phyloP scores from a whole-genome alignment of 225 moss, liverwort and hornwort species.

The Pseudisothecium myosuroides region DNA sequence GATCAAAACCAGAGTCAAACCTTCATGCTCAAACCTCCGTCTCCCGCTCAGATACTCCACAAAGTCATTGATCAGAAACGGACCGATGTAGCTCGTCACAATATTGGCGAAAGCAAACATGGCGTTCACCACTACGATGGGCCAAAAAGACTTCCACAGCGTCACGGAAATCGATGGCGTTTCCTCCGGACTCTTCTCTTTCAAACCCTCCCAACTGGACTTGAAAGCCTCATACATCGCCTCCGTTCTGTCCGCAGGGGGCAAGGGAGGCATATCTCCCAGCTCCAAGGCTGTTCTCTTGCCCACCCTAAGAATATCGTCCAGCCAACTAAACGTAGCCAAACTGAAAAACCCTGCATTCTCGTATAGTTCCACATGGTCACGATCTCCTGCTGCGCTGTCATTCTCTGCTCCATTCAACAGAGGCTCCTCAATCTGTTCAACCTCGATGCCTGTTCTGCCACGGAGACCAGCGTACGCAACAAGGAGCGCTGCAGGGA shows the following conservation, averaged over 20 bases:
- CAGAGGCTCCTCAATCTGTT: constrained; percentile 25
- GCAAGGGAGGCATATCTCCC: constrained; percentile 52
- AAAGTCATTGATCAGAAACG: constrained; percentile 69
- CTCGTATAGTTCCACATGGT: constrained; percentile 36
- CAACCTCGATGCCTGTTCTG: constrained; percentile 20
- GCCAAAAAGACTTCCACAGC: constrained; percentile 46
- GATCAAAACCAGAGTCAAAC: constrained; percentile 22
- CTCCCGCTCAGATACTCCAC: constrained; percentile 84
- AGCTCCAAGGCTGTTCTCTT: constrained; percentile 55
- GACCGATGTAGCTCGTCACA: constrained; percentile 49
- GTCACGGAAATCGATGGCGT: constrained; percentile 46
- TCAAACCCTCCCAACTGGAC: constrained; percentile 53
- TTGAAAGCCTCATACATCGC: constrained; percentile 25
- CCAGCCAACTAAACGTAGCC: constrained; percentile 52
- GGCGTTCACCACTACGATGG: constrained; percentile 13
- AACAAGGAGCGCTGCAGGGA: constrained; percentile 27
- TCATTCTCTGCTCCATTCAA: constrained; percentile 12
- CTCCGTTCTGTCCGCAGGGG: constrained; percentile 38
- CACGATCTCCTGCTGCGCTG: background rate
- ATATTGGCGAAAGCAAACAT: constrained; percentile 31
- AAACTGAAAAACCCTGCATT: constrained; percentile 47
- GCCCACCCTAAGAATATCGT: constrained; percentile 45
- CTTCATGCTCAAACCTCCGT: constrained; percentile 55
- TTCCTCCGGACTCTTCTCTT: constrained; percentile 1
- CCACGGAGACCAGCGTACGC: constrained; percentile 23